Evolutionary conservation across 1,284 basidiomycete genomes (phyloP).

Genomic region (Puccinia coronata): DNA sequence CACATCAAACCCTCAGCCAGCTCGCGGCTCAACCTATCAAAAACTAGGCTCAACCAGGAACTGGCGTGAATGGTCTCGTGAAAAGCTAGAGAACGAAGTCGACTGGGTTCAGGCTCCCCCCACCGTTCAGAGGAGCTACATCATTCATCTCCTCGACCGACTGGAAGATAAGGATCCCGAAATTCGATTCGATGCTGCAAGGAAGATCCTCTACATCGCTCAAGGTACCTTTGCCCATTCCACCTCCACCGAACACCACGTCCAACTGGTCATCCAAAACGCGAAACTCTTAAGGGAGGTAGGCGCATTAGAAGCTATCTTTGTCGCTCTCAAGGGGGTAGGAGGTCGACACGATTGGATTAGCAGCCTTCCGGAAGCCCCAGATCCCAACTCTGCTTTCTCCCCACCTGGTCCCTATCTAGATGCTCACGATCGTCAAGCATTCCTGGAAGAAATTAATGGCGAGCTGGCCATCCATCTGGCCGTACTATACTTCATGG

Average conservation of each 20-base stretch:
- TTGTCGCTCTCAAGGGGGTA: slow-evolving; percentile 42
- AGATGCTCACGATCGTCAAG: slow-evolving; percentile 65
- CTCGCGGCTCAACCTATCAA: slow-evolving; percentile 10
- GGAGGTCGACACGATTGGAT: slow-evolving; percentile 47
- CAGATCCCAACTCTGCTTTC: slow-evolving; percentile 15
- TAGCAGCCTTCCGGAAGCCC: slow-evolving; percentile 41
- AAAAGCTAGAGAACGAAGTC: slow-evolving; percentile 8
- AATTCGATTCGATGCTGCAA: slow-evolving; percentile 79
- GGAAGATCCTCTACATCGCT: slow-evolving; percentile 80
- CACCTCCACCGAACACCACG: slow-evolving; percentile 83
- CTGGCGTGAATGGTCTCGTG: slow-evolving; percentile 44
- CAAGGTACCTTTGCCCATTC: slow-evolving; percentile 93
- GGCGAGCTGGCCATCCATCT: slow-evolving; percentile 88
- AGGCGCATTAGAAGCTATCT: slow-evolving; percentile 44
- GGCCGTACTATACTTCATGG: slow-evolving; percentile 87
- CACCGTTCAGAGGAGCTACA: slow-evolving; percentile 60
- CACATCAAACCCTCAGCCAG: slow-evolving; percentile 2
- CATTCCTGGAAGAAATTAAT: slow-evolving; percentile 80
- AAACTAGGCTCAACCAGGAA: slow-evolving; percentile 35
- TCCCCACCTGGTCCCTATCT: slow-evolving; percentile 17
- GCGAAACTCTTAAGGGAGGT: slow-evolving; percentile 66
- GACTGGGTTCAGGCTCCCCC: slow-evolving; percentile 44
- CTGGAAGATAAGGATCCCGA: slow-evolving; percentile 82
- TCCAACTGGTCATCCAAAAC: slow-evolving; percentile 95
- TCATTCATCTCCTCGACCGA: slow-evolving; percentile 77